Percentiles rank a stretch among this genome's conserved stretches.
phyloP scores from a whole-genome alignment of 306 rosid species.

The Glycyrrhiza uralensis region DNA sequence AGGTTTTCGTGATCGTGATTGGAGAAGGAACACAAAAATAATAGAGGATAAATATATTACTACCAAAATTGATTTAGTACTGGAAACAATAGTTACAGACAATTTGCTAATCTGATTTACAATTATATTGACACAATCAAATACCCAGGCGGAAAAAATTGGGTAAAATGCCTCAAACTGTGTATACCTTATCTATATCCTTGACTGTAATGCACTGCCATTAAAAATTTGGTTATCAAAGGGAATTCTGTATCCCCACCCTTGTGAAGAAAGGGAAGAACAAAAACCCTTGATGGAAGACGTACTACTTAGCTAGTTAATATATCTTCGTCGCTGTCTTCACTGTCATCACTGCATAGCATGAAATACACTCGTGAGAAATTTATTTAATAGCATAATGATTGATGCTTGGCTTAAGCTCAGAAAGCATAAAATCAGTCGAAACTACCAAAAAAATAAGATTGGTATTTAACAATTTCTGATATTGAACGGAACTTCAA shows the following conservation, averaged over 20 bases:
- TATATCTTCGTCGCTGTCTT: conserved; percentile 62
- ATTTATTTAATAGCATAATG: background rate
- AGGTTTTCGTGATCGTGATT: too few relatives aligned
- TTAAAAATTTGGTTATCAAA: conserved; percentile 20
- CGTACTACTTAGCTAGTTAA: conserved; percentile 41
- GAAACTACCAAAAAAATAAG: background rate
- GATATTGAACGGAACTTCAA: background rate
- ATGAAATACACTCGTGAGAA: conserved; percentile 17
- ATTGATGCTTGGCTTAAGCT: background rate
- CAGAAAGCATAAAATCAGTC: background rate
- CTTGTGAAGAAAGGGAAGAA: background rate
- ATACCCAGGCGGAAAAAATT: conserved; percentile 42
- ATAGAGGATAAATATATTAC: background rate
- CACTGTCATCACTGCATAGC: conserved; percentile 78
- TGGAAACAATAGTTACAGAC: conserved; percentile 4
- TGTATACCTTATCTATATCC: conserved; percentile 25
- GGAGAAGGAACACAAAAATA: too few relatives aligned
- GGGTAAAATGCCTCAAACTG: conserved; percentile 37
- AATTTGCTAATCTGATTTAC: conserved; percentile 30
- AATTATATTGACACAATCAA: conserved; percentile 27
- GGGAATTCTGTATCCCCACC: background rate
- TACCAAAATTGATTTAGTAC: conserved; percentile 27
- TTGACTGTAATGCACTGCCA: background rate
- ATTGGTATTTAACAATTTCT: background rate
- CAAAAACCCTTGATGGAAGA: background rate